A percentile compares a stretch with the other conserved stretches of the same genome.
Evolutionary conservation across 495 filamentous ascomycete genomes (phyloP).

Genomic region (Delitschia confertaspora): DNA sequence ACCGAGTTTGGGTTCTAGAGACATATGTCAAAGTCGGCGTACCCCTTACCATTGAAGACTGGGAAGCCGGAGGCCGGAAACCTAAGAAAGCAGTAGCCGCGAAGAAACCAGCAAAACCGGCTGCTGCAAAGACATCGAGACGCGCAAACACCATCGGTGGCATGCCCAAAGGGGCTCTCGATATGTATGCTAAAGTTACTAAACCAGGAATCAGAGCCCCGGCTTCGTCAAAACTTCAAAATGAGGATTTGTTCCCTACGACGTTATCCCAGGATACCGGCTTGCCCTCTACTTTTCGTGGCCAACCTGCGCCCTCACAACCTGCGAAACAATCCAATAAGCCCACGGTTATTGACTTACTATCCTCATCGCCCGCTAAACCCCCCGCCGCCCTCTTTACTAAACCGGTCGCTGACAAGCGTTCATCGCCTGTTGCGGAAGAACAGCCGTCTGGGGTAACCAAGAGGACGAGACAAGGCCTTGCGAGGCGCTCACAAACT

Average conservation of each 20-base stretch:
- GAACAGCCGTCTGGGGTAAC: constrained; percentile 15
- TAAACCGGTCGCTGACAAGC: constrained; percentile 1
- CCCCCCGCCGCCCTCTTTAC: background rate
- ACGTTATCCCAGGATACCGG: background rate
- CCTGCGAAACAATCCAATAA: background rate
- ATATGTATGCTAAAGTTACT: constrained; percentile 23
- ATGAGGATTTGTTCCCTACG: background rate
- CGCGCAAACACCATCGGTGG: constrained; percentile 12
- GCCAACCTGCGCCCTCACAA: background rate
- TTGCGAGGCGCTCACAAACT: constrained; percentile 19
- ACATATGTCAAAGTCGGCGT: constrained; percentile 59
- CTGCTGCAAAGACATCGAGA: constrained; percentile 12
- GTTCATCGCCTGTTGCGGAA: constrained; percentile 1
- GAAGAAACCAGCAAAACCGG: constrained; percentile 19
- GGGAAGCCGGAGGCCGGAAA: constrained; percentile 55
- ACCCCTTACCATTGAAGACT: constrained; percentile 64
- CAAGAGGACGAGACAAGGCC: constrained; percentile 10
- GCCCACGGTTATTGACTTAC: constrained; percentile 5
- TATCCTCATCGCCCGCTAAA: constrained; percentile 17
- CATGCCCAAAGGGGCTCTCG: constrained; percentile 18
- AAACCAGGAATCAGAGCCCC: constrained; percentile 23
- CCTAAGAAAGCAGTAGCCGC: constrained; percentile 38
- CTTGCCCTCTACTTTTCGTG: background rate
- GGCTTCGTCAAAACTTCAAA: constrained; percentile 3
- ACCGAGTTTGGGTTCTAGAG: constrained; percentile 72